Conservation (phyloP, 306 rosid species). For the Medicago truncatula region MtrunA17r5.0-ANR NC_053043.1:5878501-5879000, state of each 20-base stretch:
- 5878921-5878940: constrained; percentile 70
- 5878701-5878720: constrained; percentile 67
- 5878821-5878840: constrained; percentile 55
- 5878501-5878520: not conserved
- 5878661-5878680: constrained; percentile 14
- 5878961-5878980: no score
- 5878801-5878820: constrained; percentile 72
- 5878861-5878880: constrained; percentile 65
- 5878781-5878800: constrained; percentile 74
- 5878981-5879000: no score
- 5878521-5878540: not conserved
- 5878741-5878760: constrained; percentile 85
- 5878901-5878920: constrained; percentile 70
- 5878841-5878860: constrained; percentile 50
- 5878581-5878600: not conserved
- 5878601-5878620: not conserved
- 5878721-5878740: constrained; percentile 67
- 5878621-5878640: not conserved
- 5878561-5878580: not conserved
- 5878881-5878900: constrained; percentile 78
- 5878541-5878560: not conserved
- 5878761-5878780: constrained; percentile 78
- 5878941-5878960: constrained; percentile 62
- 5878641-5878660: not conserved
- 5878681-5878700: constrained; percentile 78